Conservation (phyloP, 2,329 filamentous ascomycete species). For the Didymella lethalis region DNA sequence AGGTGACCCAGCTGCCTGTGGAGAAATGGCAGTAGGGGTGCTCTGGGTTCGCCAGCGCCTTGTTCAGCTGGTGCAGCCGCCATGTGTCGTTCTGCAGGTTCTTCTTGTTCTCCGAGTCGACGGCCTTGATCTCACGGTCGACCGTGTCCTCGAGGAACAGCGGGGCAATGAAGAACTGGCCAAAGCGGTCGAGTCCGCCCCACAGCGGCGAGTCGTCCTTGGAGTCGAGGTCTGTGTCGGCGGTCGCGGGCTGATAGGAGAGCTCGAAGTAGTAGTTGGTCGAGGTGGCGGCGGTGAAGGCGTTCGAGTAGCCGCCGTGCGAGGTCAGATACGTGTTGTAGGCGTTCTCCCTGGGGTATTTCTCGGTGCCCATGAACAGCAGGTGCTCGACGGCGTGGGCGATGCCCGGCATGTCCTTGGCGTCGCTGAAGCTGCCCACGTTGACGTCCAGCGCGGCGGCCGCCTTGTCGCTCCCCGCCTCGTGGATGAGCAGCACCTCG, state of each 20-base stretch:
- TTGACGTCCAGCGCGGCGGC: constrained; percentile 95
- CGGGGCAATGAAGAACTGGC: constrained; percentile 91
- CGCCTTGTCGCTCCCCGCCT: constrained; percentile 94
- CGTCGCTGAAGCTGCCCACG: constrained; percentile 94
- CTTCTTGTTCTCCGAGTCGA: constrained; percentile 98
- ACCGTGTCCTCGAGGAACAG: constrained; percentile 85
- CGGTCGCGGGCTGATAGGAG: constrained; percentile 68
- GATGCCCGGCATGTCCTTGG: constrained; percentile 89
- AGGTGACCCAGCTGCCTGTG: constrained; percentile 84
- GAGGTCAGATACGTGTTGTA: constrained; percentile 92
- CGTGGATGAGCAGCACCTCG: constrained; percentile 91
- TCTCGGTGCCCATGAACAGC: constrained; percentile 98
- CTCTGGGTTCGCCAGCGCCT: constrained; percentile 83
- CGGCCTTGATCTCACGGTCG: constrained; percentile 85
- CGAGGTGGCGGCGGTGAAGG: constrained; percentile 90
- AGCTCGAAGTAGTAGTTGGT: constrained; percentile 99
- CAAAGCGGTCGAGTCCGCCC: constrained; percentile 87
- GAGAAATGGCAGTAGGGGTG: constrained; percentile 93
- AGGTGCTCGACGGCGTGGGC: constrained; percentile 96
- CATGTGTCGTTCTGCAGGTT: constrained; percentile 91
- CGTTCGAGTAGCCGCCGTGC: constrained; percentile 92
- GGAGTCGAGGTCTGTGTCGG: constrained; percentile 42
- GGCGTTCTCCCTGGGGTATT: constrained; percentile 81
- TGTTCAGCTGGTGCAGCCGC: constrained; percentile 86
- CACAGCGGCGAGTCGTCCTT: constrained; percentile 69